Base-by-base conservation (phyloP, 768 basidiomycete species). In the Hemileccinum rubropunctum region DNA sequence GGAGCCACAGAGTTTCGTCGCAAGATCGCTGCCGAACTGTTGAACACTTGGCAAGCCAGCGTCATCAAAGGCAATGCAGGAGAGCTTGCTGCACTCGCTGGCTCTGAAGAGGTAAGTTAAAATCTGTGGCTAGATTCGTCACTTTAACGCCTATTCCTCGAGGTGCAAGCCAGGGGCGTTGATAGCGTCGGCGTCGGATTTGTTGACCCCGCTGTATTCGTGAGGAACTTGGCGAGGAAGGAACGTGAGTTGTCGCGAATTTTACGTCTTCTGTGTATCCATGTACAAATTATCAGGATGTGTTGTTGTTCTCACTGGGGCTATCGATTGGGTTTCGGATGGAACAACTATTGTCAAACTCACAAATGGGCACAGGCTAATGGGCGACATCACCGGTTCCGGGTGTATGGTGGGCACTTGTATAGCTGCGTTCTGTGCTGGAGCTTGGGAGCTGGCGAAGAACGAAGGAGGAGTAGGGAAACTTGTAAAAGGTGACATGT, bases 31-130 rank as follows among this genome's bases (percentile, higher is more conserved):
- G 42, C 64, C 83, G 90, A 82, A 48, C 74, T 95, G 12, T 69
- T 95, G 17, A 73, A 86, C 50, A 69, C 72, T 20, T 95, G 88
- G 82, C 92, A 95, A 67, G 83, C 86, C 11, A 85, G 87, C 15
- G 88, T 95, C 18, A 94, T 98, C 69, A 98, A 98, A 69, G 94
- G 94, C 4, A 97, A 98, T 61, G 88, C 91, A 0, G 90, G 81
- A 14, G 95, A 98, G 70, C 82, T 98, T 18, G 91, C 84, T 0
- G 79, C 87, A 0, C 65, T 95, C 10, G 80, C 84, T 2, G 78
- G 84, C n/a, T 88, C 88, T 0, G 66, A 66, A 13, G 95, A 95
- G 74, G 93, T 88, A 39, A 14, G 54, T 49, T 34, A 18, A 26
- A 20, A 21, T 15, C 45, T 36, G 9, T 51, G 12, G 23, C 40